phyloP scores from a whole-genome alignment of 306 rosid genomes.

The Carpinus viminea region DNA sequence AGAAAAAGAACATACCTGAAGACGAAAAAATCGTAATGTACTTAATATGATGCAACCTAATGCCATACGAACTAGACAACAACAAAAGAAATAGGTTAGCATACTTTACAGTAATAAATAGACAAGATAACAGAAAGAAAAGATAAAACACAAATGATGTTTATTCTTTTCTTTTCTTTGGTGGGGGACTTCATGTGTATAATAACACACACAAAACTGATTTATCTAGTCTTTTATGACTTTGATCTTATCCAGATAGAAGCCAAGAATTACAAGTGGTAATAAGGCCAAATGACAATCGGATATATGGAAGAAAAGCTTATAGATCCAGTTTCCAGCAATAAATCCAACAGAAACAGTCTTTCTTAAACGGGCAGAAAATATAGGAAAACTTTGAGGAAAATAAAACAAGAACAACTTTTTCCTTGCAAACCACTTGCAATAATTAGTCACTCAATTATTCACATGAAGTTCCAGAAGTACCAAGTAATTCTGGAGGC shows the following conservation, averaged over 20 bases:
- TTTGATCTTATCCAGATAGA: no score
- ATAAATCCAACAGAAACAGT: not conserved
- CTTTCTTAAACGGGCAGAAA: not conserved
- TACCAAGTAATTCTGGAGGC: slow-evolving; percentile 2
- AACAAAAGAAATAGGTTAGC: slow-evolving; percentile 33
- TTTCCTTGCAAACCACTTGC: slow-evolving; percentile 6
- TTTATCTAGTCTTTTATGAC: no score
- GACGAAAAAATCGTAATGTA: slow-evolving; percentile 69
- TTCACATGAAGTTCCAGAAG: not conserved
- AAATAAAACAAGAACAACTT: not conserved
- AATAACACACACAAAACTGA: not conserved
- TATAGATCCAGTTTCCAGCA: not conserved
- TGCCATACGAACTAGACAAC: slow-evolving; percentile 70
- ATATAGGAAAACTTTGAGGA: not conserved
- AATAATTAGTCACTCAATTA: slow-evolving; percentile 13
- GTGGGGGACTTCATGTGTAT: no score
- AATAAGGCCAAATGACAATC: no score
- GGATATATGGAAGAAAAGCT: not conserved
- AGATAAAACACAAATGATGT: not conserved
- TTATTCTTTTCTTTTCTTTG: not conserved
- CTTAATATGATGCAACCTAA: slow-evolving; percentile 64
- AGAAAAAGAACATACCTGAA: slow-evolving; percentile 51
- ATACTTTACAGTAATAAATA: not conserved
- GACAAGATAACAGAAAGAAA: not conserved
- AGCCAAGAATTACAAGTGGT: no score